Conservation (phyloP, 805 yeast genomes). For the Torulaspora indica region DNA sequence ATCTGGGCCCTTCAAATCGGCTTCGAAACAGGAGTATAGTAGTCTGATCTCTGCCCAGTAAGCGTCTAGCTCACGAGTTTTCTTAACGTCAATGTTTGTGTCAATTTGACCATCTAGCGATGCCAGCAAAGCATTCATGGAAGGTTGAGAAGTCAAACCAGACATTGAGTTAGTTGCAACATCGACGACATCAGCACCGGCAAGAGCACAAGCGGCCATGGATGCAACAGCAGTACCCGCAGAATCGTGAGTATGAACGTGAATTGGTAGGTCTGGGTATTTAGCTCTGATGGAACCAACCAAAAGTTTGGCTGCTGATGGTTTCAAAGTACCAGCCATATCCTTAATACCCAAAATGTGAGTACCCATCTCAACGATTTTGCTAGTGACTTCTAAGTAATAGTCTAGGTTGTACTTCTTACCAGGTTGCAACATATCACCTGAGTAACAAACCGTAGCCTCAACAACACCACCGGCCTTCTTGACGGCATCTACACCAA, state of each 20-base stretch:
- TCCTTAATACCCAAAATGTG: conserved; percentile 97
- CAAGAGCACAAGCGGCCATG: conserved; percentile 87
- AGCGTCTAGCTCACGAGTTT: conserved; percentile 78
- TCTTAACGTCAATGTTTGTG: conserved; percentile 61
- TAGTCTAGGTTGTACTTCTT: conserved; percentile 94
- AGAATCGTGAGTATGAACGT: conserved; percentile 98
- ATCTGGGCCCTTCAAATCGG: conserved; percentile 98
- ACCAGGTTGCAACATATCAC: conserved; percentile 94
- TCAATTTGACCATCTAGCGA: conserved; percentile 83
- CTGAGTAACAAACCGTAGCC: conserved; percentile 97
- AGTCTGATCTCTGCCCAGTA: conserved; percentile 99
- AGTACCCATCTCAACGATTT: conserved; percentile 89
- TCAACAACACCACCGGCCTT: conserved; percentile 99
- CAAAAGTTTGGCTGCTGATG: conserved; percentile 81
- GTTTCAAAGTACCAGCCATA: conserved; percentile 99
- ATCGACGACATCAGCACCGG: conserved; percentile 98
- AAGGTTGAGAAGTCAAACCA: conserved; percentile 98
- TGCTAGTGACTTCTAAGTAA: conserved; percentile 74
- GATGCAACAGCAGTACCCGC: conserved; percentile 99
- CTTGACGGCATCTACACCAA: conserved; percentile 96
- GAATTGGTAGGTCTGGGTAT: conserved; percentile 93
- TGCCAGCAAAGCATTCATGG: conserved; percentile 87
- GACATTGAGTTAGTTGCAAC: conserved; percentile 97
- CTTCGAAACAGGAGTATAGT: conserved; percentile 93
- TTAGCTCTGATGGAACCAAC: conserved; percentile 75